A percentile compares a stretch with the other conserved stretches of the same genome.
Evolutionary conservation across 2,329 filamentous ascomycete species (phyloP).

Genomic region (Aspergillus intermedius): DNA sequence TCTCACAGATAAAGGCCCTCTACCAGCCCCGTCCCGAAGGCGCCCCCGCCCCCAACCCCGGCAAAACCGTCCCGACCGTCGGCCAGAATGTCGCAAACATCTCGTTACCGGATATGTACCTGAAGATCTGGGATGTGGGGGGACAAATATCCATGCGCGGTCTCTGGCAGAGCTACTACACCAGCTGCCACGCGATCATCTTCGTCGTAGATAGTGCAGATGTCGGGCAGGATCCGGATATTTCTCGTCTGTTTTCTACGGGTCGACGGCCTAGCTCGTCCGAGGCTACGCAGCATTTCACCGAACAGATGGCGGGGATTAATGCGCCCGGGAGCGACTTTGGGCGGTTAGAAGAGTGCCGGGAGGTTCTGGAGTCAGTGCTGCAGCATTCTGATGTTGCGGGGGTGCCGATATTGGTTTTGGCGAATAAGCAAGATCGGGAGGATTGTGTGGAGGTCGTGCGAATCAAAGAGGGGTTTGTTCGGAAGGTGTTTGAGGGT

Average conservation of each 20-base stretch:
- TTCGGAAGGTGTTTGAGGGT: constrained; percentile 92
- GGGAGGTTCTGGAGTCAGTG: constrained; percentile 81
- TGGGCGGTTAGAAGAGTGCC: constrained; percentile 73
- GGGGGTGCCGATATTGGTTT: constrained; percentile 81
- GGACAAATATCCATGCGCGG: constrained; percentile 83
- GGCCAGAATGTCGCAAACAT: constrained; percentile 95
- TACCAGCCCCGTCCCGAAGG: constrained; percentile 49
- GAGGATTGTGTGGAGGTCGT: constrained; percentile 98
- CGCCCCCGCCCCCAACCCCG: constrained; percentile 50
- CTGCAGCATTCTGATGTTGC: constrained; percentile 80
- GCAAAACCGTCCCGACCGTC: constrained; percentile 90
- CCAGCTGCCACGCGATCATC: constrained; percentile 88
- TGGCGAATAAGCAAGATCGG: constrained; percentile 96
- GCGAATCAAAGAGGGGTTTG: constrained; percentile 90
- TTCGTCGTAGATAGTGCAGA: constrained; percentile 97
- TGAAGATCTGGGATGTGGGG: constrained; percentile 98
- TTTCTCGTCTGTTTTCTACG: constrained; percentile 40
- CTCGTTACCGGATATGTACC: constrained; percentile 84
- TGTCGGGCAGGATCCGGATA: constrained; percentile 69
- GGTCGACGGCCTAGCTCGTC: constrained; percentile 16
- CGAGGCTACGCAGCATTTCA: constrained; percentile 15
- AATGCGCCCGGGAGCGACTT: constrained; percentile 31
- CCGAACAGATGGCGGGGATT: constrained; percentile 30
- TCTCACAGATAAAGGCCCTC: constrained; percentile 89
- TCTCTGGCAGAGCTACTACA: constrained; percentile 95